Base-by-base conservation (phyloP, 2,329 filamentous ascomycete genomes). In the Fulvia fulva region DNA sequence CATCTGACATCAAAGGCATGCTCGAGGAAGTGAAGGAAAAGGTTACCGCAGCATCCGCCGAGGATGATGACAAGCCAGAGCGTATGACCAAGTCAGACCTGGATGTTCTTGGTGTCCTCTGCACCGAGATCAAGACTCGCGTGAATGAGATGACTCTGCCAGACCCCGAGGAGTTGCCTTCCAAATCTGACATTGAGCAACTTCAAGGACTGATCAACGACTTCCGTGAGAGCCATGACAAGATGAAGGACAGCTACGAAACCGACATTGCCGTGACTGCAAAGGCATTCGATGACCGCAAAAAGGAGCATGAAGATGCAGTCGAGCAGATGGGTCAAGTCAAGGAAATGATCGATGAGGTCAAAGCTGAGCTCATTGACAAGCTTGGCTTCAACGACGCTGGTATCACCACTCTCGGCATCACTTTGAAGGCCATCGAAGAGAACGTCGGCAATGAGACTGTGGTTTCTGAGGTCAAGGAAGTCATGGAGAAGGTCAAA, bases 281-380 rank as follows among this genome's bases (percentile, higher is more conserved):
- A 1, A 90, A 90, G 74, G 87, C 88, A 0, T 87, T 94, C 47
- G 90, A 94, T 54, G 88, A 93, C 59, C 88, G 91, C 25, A 91
- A 93, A 69, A 83, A 87, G 46, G 93, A 97, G 72, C 91, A 90
- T 55, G 87, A 87, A 22, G 87, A 86, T 14, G 84, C 96, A 23
- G 82, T 88, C 14, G 87, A 93, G 60, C 87, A 87, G 57, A 87
- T 97, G 16, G 82, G 83, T 1, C 90, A 91, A 66, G 86, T 96
- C 69, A 93, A 90, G 76, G 76, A 78, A 0, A 85, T 91, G 67
- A 79, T 97, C 1, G 86, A 89, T 57, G 89, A 91, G 53, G 84
- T 97, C 66, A 90, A 90, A 59, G 84, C 86, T 32, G 83, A 91
- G 44, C 78, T 96, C 47, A 87, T 89, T 71, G 81, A 81, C 51